Evolutionary conservation across 2,329 filamentous ascomycete species (phyloP), one percentile per base, ranked within the genome.

Genomic region (Aspergillus carbonarius): DNA sequence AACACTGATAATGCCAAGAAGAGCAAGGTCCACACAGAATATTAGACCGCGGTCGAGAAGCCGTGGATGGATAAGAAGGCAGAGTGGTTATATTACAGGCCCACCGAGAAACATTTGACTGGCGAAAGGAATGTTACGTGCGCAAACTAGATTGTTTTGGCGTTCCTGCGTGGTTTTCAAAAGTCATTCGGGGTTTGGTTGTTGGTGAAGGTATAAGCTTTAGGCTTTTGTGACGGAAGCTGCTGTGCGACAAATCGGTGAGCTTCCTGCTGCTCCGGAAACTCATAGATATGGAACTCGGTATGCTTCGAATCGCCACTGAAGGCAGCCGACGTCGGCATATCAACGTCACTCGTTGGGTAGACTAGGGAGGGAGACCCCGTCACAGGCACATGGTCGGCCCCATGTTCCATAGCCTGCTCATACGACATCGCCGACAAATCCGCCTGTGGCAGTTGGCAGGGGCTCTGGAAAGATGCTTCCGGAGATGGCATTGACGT

Each of bases 241-340:
- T 78, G 76, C 56, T 79, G 74, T n/a, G 76, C 72, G 46, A 73
- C 70, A 58, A 73, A 75, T 20, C 73, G 73, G 61, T 78, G 74
- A n/a, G 72, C 72, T 61, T 77, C 70, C 55, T 76, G 73, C 59
- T 80, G 77, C 58, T 78, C 71, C 12, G 76, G 72, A 59, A 77
- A 80, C 59, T 79, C 77, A 51, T 77, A 74, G 51, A 79, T 78
- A 57, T 72, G 70, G 60, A 79, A 79, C 61, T 79, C 75, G 1
- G 72, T 71, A 37, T 66, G 67, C 65, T 74, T 75, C 42, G 71
- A 60, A 13, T 76, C 73, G 6, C 64, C 64, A 48, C 65, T 66
- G 50, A 63, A 66, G 39, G 60, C 64, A 5, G 64, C 55, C 23
- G 65, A 60, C 20, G 64, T 59, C 18, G 69, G 61, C 55, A 74